Percentiles rank a stretch among this genome's conserved stretches.
These are phyloP conservation scores for Colletotrichum coccodes DNA, from an alignment of 2,329 filamentous ascomycete species.

Conservation along the genomic window DNA sequence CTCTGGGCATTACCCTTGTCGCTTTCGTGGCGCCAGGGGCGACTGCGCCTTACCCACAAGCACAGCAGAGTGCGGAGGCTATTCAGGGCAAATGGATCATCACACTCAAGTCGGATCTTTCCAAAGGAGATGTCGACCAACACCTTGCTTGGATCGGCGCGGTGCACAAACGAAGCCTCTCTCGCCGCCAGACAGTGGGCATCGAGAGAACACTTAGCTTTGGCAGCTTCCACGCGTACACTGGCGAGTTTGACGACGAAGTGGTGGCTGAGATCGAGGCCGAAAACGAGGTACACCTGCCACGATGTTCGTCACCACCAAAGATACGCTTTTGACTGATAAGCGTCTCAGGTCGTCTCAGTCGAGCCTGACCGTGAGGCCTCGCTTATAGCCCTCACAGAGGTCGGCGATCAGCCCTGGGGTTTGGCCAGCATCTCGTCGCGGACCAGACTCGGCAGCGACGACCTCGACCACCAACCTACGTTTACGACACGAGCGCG, in stretches of 20 bases:
- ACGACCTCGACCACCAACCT: constrained; percentile 33
- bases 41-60: neutral
- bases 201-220: constrained; percentile 52
- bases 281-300: constrained; percentile 41
- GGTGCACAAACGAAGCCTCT: constrained; percentile 48
- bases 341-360: neutral
- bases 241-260: constrained; percentile 54
- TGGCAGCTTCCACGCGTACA: constrained; percentile 51
- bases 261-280: constrained; percentile 50
- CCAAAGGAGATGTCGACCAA: constrained; percentile 42
- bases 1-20: neutral
- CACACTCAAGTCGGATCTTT: constrained; percentile 36
- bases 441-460: neutral
- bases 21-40: neutral
- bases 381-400: neutral
- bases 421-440: neutral
- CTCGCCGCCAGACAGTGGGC: constrained; percentile 44
- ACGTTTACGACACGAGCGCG: constrained; percentile 52
- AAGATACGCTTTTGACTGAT: neutral
- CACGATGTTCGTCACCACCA: neutral
- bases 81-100: neutral
- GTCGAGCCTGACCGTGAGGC: neutral
- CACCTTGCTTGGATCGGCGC: constrained; percentile 48
- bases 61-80: neutral
- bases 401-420: neutral